These are phyloP conservation scores for Magnaporthales sp. DNA, from an alignment of 2,329 filamentous ascomycete genomes.

Conservation along the genomic window DNA sequence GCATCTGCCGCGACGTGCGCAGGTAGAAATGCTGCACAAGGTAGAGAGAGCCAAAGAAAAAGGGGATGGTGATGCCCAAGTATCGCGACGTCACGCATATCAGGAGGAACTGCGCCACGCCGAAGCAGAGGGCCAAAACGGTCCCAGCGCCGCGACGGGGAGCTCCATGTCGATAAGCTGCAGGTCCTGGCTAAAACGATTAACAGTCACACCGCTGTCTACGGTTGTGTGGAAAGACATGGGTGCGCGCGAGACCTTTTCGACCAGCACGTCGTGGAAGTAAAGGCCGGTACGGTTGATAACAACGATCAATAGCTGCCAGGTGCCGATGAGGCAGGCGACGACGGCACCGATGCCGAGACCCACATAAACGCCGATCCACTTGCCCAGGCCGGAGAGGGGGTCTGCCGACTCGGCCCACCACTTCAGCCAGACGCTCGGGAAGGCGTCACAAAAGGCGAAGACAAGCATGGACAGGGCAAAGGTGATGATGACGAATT, in stretches of 20 bases:
- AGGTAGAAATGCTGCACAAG: conserved; percentile 40
- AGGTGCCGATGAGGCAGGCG: conserved; percentile 1
- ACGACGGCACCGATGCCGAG: conserved; percentile 5
- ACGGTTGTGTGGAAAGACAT: conserved; percentile 24
- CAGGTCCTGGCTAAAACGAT: conserved; percentile 30
- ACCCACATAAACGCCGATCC: conserved; percentile 6
- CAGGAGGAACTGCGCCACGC: conserved; percentile 33
- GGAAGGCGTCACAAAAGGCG: conserved; percentile 17
- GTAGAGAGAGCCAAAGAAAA: conserved; percentile 29
- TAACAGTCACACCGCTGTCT: conserved; percentile 25
- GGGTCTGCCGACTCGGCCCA: conserved; percentile 10
- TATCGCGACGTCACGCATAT: conserved; percentile 35
- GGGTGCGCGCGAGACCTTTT: conserved; percentile 14
- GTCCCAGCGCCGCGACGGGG: conserved; percentile 16
- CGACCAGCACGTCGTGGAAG: conserved; percentile 2
- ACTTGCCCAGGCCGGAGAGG: conserved; percentile 5
- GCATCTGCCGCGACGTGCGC: conserved; percentile 40
- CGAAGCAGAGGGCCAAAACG: conserved; percentile 14
- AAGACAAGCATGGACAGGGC: conserved; percentile 19
- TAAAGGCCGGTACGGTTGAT: background rate
- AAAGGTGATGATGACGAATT: conserved; percentile 11
- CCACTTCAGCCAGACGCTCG: conserved; percentile 17
- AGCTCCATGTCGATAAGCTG: conserved; percentile 26
- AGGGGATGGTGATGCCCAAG: conserved; percentile 32
- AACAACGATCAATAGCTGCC: background rate